Base-by-base conservation (phyloP, 1,284 basidiomycete species). In the Tilletia setariae region DNA sequence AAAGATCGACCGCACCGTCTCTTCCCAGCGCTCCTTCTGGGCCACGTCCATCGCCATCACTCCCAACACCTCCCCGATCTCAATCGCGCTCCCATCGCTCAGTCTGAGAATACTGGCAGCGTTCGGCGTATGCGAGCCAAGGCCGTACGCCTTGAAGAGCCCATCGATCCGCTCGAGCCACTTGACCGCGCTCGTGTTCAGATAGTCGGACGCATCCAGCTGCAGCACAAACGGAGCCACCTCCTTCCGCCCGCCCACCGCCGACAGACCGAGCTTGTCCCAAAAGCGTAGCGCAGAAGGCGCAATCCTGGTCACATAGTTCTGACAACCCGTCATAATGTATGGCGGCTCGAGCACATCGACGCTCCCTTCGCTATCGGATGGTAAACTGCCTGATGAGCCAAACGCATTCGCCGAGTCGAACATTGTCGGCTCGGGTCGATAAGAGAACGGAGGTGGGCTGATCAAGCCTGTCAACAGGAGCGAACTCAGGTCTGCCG, bases 191-290 rank as follows among this genome's bases (percentile, higher is more conserved):
- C 78, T 74, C 19, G 70, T 66, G 61, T 69, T 63, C 74, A 73
- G 72, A 8, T 67, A 70, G 0, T 70, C 65, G 16, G 72, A 73
- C 23, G 68, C 69, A 15, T 72, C 68, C 1, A 69, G 68, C 49
- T 76, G 67, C 16, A 79, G 66, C 28, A 74, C 72, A 64, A 75
- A 74, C n/a, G 72, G 75, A 0, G 73, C 67, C 3, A 76, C 66
- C 21, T 73, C 68, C 65, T 76, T 77, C 23, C 64, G 70, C 9
- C 77, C 78, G 23, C 76, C 71, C 19, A 74, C 76, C 0, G 76
- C 69, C 19, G 71, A 68, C 2, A 79, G 67, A 56, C 72, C 74
- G 8, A 78, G 72, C 69, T 79, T 79, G 69, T 79, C 76, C 78
- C 78, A 79, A 49, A 76, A 73, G 35, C 40, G 65, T n/a, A 79